Evolutionary conservation across 345 rosid species (phyloP), one percentile per base, ranked within the genome.

Genomic region (Rhodamnia rubescens): DNA sequence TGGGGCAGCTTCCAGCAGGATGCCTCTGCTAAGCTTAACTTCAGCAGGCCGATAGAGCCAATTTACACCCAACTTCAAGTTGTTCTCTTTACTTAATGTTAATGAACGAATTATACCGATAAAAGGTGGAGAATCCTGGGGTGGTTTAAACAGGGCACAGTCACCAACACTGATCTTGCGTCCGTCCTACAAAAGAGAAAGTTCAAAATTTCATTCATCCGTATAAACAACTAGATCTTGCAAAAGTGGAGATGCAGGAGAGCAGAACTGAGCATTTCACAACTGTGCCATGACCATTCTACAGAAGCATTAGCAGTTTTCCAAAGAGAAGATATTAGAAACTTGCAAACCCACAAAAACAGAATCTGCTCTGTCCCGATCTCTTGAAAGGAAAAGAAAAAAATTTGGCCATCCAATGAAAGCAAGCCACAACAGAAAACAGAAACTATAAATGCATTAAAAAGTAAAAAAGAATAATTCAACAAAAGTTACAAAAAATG

Each of bases 1-100:
- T 11, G 99, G 98, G 92, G 89, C 92, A 85, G 98, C 95, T 75
- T 95, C 99, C 89, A 95, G 83, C 26, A 85, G 93, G 92, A 93
- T 85, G 91, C 94, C 93, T 92, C 93, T 93, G 93, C 96, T 98
- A 89, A 97, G 98, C 86, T 92, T 95, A 52, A 95, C 89, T 86
- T 97, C 99, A 53, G 95, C 74, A 36, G 95, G 95, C 86, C 99
- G 92, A 90, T 93, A 95, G 8, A 95, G 94, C 98, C 99, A 95
- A 94, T 93, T 94, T 55, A 95, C 98, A 87, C 93, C 86, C 74
- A 97, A 85, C 59, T 83, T 93, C 24, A 93, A 88, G 85, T 88
- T 90, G 20, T 88, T 90, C 81, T 94, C 96, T 90, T 90, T 92
- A 15, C 87, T 88, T 74, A 91, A 50, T 78, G 89, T 89, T 14